Evolutionary conservation across 2,329 filamentous ascomycete genomes (phyloP).

Genomic region (Aureobasidium sp.): DNA sequence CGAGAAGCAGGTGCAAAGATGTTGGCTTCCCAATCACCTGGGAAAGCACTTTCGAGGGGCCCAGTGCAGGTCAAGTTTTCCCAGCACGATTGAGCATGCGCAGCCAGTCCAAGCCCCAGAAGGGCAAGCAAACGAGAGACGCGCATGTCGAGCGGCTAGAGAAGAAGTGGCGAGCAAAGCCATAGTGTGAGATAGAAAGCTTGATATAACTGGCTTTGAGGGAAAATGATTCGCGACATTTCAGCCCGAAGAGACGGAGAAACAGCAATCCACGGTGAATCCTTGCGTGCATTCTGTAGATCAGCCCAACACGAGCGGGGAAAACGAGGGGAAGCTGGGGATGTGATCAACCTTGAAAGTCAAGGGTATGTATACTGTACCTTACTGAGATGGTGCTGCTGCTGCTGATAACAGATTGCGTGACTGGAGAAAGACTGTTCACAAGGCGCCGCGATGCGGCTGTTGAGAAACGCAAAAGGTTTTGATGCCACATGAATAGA

Average conservation of each 20-base stretch:
- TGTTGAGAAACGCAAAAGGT: no score
- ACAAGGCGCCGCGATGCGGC: no score
- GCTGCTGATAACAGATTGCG: no score
- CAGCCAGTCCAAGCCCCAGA: background rate
- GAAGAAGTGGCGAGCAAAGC: background rate
- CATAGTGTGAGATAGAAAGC: background rate
- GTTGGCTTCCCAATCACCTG: constrained; percentile 51
- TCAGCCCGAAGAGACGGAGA: background rate
- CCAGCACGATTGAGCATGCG: constrained; percentile 42
- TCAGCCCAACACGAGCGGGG: background rate
- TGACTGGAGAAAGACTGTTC: no score
- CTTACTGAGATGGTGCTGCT: background rate
- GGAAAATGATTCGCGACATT: background rate
- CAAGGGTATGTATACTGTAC: background rate
- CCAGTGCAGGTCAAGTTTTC: constrained; percentile 48
- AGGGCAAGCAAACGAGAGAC: background rate
- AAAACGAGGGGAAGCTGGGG: background rate
- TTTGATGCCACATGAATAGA: no score
- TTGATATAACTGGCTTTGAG: constrained; percentile 3
- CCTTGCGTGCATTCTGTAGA: background rate
- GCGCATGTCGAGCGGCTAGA: background rate
- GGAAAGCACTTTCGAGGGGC: constrained; percentile 45
- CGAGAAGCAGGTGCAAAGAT: constrained; percentile 51
- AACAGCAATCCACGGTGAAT: background rate
- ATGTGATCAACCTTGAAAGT: background rate